Base-by-base conservation (phyloP, 768 basidiomycete genomes). In the Russula vinacea region DNA sequence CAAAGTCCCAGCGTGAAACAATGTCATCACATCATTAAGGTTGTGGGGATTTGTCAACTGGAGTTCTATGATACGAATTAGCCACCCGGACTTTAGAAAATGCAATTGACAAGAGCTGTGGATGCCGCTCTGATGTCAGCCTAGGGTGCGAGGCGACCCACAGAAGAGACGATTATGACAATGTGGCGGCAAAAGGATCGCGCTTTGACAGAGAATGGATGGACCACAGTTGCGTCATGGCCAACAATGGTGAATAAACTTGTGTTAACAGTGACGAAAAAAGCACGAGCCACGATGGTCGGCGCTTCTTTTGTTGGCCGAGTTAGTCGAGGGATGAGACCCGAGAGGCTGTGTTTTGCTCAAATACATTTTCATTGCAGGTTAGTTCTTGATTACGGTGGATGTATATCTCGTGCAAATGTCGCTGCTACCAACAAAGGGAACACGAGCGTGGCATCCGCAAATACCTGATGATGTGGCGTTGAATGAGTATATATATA, bases 371-470 rank as follows among this genome's bases (percentile, higher is more conserved):
- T 60, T 26, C 22, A 58, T 24, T 33, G 44, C 17, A 47, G 13
- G 22, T 42, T 51, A 51, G 58, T 17, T 42, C 32, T 37, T 39
- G 55, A 44, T 51, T 57, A 61, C n/a, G 62, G 51, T 16, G 42
- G 40, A 29, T 6, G 40, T 51, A 56, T 49, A 54, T 77, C 78
- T 70, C 81, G 78, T 14, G 90, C 93, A 73, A 94, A 98, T 3
- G 97, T 98, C 11, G 92, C 94, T 6, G 96, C 95, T 2, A 99
- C 95, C 5, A 98, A 76, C 71, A 99, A 78, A 2, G 97, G 97
- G 75, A 98, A 98, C 9, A 94, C 95, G 24, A 99, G 78, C 0
- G 96, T 99, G 8, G 96, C 96, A 70, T 98, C 96, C n/a, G 95
- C 94, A 70, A 86, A 96, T 7, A 96, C 90, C 81, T 82, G 44